phyloP scores from a whole-genome alignment of 805 yeast species.

The Zygosaccharomyces pseudorouxii region DNA sequence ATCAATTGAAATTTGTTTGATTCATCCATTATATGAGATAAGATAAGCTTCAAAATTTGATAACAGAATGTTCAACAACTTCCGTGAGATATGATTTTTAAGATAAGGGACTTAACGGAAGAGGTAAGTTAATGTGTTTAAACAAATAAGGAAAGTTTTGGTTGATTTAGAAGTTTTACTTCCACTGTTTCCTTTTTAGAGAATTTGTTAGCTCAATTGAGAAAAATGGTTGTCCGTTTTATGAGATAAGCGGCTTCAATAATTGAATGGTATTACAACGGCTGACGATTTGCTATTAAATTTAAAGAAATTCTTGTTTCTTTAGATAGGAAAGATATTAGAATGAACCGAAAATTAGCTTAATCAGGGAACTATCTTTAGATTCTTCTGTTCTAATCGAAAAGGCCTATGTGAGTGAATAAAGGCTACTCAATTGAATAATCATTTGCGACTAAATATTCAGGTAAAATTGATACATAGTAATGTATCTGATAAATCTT shows the following conservation, averaged over 20 bases:
- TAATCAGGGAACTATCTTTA: background rate
- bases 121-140: background rate
- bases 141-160: background rate
- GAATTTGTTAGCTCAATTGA: background rate
- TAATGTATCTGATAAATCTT: background rate
- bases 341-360: background rate
- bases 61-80: background rate
- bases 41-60: background rate
- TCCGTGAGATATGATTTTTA: background rate
- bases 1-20: background rate
- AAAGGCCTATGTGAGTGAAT: background rate
- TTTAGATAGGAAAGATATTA: background rate
- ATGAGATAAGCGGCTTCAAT: background rate
- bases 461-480: background rate
- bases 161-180: background rate
- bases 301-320: background rate
- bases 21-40: background rate
- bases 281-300: background rate
- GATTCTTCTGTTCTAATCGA: background rate
- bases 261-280: background rate
- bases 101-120: background rate
- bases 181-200: background rate
- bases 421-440: background rate
- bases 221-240: background rate
- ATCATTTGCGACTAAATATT: background rate